phyloP scores from a whole-genome alignment of 129 eudicot genomes.

The Lactuca saligna region DNA sequence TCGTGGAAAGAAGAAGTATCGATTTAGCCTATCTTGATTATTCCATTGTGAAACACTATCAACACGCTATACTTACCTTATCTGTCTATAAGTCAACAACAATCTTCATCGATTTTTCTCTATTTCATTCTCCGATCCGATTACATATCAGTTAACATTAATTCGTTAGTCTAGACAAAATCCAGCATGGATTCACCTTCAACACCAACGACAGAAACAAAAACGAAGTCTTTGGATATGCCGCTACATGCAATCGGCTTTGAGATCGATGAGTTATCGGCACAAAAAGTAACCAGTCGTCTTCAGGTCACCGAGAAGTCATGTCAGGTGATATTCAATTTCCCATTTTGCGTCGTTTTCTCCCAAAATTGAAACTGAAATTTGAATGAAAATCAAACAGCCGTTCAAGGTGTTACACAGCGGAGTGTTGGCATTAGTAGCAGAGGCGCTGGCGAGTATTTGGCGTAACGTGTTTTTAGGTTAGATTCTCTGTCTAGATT shows the following conservation, averaged over 20 bases:
- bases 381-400: slow-evolving; percentile 28
- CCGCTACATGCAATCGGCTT: slow-evolving; percentile 75
- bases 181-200: slow-evolving; percentile 26
- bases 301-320: slow-evolving; percentile 59
- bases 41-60: neutral
- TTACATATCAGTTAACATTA: neutral
- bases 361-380: neutral
- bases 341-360: neutral
- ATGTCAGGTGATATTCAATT: slow-evolving; percentile 49
- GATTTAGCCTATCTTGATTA: neutral
- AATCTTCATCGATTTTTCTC: neutral
- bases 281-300: slow-evolving; percentile 63
- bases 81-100: neutral
- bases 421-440: slow-evolving; percentile 82
- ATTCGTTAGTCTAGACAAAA: neutral
- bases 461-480: no score
- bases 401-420: slow-evolving; percentile 91
- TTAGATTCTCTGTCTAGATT: no score
- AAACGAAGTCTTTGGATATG: slow-evolving; percentile 56
- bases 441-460: slow-evolving; percentile 54
- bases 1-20: neutral
- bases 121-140: neutral
- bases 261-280: slow-evolving; percentile 52
- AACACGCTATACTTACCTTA: neutral
- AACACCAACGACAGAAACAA: slow-evolving; percentile 21